Percentiles rank a stretch among this genome's conserved stretches.
phyloP scores from a whole-genome alignment of 2,329 filamentous ascomycete genomes.

The Orbilia brochopaga region DNA sequence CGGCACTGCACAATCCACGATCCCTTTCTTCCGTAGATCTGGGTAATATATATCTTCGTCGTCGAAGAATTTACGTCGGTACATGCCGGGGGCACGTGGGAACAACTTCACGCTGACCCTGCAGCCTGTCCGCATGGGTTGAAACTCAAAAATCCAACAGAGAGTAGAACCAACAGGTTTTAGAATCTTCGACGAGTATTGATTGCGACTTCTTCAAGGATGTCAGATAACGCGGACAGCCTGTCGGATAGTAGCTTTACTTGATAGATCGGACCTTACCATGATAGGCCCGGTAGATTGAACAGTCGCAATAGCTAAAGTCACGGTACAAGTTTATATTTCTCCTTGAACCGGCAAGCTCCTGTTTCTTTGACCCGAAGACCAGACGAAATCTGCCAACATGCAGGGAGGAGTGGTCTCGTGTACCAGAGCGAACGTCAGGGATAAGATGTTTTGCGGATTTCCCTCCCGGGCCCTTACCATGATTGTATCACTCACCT shows the following conservation, averaged over 20 bases:
- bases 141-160: slow-evolving; percentile 2
- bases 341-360: slow-evolving; percentile 36
- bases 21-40: slow-evolving; percentile 3
- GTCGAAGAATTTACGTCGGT: slow-evolving; percentile 3
- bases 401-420: slow-evolving; percentile 36
- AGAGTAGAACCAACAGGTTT: slow-evolving; percentile 20
- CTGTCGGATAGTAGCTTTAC: background rate
- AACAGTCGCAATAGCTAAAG: slow-evolving; percentile 20
- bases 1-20: background rate
- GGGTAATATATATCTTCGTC: background rate
- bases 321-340: slow-evolving; percentile 34
- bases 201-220: background rate
- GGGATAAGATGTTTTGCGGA: slow-evolving; percentile 20
- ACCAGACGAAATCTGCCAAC: slow-evolving; percentile 37
- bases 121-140: background rate
- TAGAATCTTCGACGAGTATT: slow-evolving; percentile 12
- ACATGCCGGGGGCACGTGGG: slow-evolving; percentile 20
- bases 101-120: background rate
- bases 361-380: slow-evolving; percentile 38
- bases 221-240: background rate
- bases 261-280: slow-evolving; percentile 18
- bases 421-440: no score
- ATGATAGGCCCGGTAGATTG: slow-evolving; percentile 28
- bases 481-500: slow-evolving; percentile 9
- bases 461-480: slow-evolving; percentile 26